Percentiles rank a stretch among this genome's conserved stretches.
These are phyloP conservation scores for Candida ponderosae DNA, from an alignment of 805 yeast genomes.

Conservation along the genomic window DNA sequence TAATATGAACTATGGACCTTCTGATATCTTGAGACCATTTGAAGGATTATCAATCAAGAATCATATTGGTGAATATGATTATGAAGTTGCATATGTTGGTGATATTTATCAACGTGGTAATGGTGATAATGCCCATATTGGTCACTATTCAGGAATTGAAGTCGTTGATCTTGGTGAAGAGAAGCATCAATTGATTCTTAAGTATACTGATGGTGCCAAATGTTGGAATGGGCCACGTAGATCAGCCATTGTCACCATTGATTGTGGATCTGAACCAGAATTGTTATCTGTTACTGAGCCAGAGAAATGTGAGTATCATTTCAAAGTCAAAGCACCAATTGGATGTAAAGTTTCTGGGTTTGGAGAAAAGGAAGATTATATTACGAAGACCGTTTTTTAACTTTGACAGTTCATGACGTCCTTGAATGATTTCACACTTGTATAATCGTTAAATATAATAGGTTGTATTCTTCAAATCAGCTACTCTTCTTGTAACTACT, in stretches of 20 bases:
- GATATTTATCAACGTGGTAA: constrained; percentile 48
- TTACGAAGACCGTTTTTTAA: too few species aligned
- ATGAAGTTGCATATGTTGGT: constrained; percentile 52
- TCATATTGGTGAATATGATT: constrained; percentile 63
- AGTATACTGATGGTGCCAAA: constrained; percentile 56
- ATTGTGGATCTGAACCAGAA: constrained; percentile 55
- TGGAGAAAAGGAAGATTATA: too few species aligned
- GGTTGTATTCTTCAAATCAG: too few species aligned
- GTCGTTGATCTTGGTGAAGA: constrained; percentile 23
- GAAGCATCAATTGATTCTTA: constrained; percentile 25
- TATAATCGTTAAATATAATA: too few species aligned
- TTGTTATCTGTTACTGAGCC: constrained; percentile 75
- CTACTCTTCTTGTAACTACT: too few species aligned
- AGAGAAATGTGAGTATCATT: constrained; percentile 74
- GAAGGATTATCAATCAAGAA: constrained; percentile 37
- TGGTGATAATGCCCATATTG: constrained; percentile 43
- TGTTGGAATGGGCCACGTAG: constrained; percentile 96
- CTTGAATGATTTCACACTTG: too few species aligned
- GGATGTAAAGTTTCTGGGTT: constrained; percentile 26
- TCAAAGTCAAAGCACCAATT: constrained; percentile 35
- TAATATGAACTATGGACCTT: constrained; percentile 43
- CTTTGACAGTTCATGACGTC: too few species aligned
- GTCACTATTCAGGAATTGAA: constrained; percentile 25
- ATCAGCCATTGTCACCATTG: constrained; percentile 52
- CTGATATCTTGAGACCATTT: constrained; percentile 56